A percentile compares a stretch with the other conserved stretches of the same genome.
phyloP scores from a whole-genome alignment of 192 early-diverging fungal genomes.

The Geranomyces michiganensis region DNA sequence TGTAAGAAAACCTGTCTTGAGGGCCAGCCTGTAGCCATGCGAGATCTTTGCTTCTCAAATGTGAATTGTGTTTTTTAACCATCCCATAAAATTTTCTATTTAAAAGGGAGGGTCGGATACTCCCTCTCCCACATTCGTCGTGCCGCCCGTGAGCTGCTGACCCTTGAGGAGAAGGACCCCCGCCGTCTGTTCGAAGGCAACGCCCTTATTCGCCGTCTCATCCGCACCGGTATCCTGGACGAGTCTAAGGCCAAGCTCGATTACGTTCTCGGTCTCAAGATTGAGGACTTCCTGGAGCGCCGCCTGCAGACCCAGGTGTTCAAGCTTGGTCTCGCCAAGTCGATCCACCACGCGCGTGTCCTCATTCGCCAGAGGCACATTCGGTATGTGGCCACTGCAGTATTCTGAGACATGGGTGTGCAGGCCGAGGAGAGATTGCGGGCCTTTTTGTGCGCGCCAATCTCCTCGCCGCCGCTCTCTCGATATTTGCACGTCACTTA shows the following conservation, averaged over 20 bases:
- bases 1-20: constrained; percentile 52
- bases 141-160: constrained; percentile 99
- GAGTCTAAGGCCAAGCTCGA: constrained; percentile 98
- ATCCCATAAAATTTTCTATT: no score
- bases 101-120: constrained; percentile 82
- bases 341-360: constrained; percentile 98
- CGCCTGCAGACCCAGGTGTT: constrained; percentile 99
- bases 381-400: constrained; percentile 55
- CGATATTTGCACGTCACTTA: constrained; percentile 26
- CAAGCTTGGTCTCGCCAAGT: constrained; percentile 96
- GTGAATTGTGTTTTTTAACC: no score
- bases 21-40: no score
- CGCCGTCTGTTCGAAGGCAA: constrained; percentile 99
- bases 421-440: background rate
- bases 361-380: constrained; percentile 98
- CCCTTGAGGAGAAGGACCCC: constrained; percentile 94
- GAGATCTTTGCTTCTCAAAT: no score
- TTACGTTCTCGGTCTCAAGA: constrained; percentile 96
- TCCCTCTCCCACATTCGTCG: constrained; percentile 99
- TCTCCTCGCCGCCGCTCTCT: background rate
- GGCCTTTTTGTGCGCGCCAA: no score
- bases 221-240: constrained; percentile 97
- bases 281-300: constrained; percentile 99
- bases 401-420: constrained; percentile 13
- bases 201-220: constrained; percentile 97